These are phyloP conservation scores for Triticum monococcum DNA, from an alignment of 176 grass and related monocot species.

Conservation along the genomic window DNA sequence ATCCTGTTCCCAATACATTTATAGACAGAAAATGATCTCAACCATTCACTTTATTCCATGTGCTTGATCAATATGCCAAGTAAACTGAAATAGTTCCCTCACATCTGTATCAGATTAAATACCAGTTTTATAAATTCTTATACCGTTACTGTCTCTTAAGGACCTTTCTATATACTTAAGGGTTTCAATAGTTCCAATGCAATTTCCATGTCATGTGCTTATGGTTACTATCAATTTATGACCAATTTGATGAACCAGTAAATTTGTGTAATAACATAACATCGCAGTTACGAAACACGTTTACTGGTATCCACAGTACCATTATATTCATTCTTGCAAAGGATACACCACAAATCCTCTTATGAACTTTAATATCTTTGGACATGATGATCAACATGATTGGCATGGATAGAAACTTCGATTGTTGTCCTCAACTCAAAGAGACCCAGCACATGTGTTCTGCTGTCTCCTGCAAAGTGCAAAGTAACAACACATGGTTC, in stretches of 20 bases:
- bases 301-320: neutral
- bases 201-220: neutral
- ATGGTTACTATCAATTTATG: neutral
- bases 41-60: neutral
- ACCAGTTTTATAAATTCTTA: neutral
- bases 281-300: neutral
- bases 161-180: neutral
- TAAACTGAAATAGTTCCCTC: neutral
- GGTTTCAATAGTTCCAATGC: neutral
- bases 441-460: neutral
- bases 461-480: neutral
- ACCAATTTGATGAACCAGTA: neutral
- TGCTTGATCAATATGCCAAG: neutral
- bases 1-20: slow-evolving; percentile 9
- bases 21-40: neutral
- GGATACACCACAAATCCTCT: neutral
- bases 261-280: neutral
- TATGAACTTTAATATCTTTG: neutral
- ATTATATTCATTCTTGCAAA: no score
- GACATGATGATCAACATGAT: neutral
- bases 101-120: neutral
- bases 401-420: neutral
- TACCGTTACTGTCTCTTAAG: neutral
- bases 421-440: neutral
- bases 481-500: neutral